A percentile compares a stretch with the other conserved stretches of the same genome.
These are phyloP conservation scores for Collybia mongolica DNA, from an alignment of 768 basidiomycete species.

Conservation along the genomic window DNA sequence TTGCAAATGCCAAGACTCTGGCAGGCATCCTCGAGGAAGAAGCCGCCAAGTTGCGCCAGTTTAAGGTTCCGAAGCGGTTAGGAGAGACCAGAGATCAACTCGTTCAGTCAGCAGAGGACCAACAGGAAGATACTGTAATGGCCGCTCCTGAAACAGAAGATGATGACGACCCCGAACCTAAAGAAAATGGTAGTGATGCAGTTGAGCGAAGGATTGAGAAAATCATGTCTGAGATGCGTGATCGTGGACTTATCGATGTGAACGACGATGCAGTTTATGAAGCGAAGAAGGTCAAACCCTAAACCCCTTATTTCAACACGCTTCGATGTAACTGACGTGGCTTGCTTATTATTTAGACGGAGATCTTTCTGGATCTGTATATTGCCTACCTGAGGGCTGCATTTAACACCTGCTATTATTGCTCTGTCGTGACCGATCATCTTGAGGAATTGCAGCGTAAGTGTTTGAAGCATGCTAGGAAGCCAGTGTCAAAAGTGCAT, in stretches of 20 bases:
- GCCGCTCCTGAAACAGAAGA: constrained; percentile 31
- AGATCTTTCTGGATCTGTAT: constrained; percentile 87
- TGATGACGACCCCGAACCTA: constrained; percentile 56
- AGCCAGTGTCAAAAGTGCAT: constrained; percentile 60
- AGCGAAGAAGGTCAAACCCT: constrained; percentile 59
- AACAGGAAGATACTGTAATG: constrained; percentile 27
- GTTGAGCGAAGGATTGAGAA: constrained; percentile 82
- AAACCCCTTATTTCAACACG: constrained; percentile 8
- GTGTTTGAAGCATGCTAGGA: constrained; percentile 90
- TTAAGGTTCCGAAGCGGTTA: constrained; percentile 24
- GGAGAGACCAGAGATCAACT: background rate
- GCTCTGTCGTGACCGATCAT: constrained; percentile 89
- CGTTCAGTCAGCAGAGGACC: constrained; percentile 25
- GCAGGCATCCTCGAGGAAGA: constrained; percentile 77
- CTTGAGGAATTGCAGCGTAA: constrained; percentile 93
- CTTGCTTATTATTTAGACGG: constrained; percentile 46
- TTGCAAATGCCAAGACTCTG: constrained; percentile 71
- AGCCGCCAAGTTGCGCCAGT: constrained; percentile 48
- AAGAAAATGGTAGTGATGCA: constrained; percentile 69
- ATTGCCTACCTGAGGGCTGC: constrained; percentile 91
- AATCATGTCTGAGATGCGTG: constrained; percentile 66
- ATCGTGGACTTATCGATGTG: constrained; percentile 57
- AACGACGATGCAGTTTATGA: constrained; percentile 67
- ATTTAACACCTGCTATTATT: constrained; percentile 97
- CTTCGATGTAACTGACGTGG: constrained; percentile 10